phyloP scores from a whole-genome alignment of 345 rosid species.

The Gossypium stocksii region DNA sequence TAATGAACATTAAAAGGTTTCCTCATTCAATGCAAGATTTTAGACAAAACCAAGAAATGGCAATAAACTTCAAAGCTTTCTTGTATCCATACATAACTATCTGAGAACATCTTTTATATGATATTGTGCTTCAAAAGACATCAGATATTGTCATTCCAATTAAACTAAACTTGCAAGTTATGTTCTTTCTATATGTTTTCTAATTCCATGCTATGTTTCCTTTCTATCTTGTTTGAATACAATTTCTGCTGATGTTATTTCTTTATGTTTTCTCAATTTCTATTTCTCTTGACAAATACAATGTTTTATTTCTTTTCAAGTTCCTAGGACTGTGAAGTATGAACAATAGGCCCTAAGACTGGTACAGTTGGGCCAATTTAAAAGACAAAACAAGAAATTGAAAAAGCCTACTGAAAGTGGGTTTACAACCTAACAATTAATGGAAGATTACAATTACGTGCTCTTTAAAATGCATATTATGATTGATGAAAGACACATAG shows the following conservation, averaged over 20 bases:
- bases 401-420: background rate
- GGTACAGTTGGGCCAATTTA: background rate
- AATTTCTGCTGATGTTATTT: background rate
- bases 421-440: background rate
- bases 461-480: background rate
- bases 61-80: background rate
- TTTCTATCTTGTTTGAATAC: background rate
- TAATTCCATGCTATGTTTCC: background rate
- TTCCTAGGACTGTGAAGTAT: background rate
- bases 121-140: background rate
- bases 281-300: background rate
- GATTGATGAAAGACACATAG: background rate
- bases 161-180: background rate
- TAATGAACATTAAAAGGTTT: background rate
- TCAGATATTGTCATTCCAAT: background rate
- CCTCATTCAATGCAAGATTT: background rate
- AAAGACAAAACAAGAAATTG: background rate
- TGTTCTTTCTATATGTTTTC: background rate
- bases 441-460: background rate
- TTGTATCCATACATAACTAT: background rate
- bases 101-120: background rate
- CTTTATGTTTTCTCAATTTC: constrained; percentile 2
- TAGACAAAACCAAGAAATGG: background rate
- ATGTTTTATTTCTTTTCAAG: background rate
- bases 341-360: background rate